Evolutionary conservation across 352 stramenopile species (phyloP), one percentile per base, ranked within the genome.

Genomic region (Globisporangium heterothallicum): DNA sequence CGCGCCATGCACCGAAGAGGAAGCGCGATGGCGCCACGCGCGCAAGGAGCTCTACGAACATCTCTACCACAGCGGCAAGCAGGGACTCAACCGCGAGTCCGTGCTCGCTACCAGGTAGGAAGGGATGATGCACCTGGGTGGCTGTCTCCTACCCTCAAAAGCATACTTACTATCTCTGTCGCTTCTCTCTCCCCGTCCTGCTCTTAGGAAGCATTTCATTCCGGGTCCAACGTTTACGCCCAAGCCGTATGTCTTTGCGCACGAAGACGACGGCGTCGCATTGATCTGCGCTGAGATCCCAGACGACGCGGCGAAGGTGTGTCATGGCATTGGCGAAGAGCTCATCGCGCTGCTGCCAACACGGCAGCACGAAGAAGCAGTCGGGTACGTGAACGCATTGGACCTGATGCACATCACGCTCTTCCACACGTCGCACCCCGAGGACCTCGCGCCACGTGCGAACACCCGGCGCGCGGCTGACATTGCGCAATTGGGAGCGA

Each of bases 341-440:
- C 51, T 88, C 24, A 68, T 76, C 9, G 59, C 60, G 16, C 40
- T 84, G 49, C 42, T 88, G 12, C 71, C 69, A 27, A 63, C 70
- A 2, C 53, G 68, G 19, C n/a, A 46, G 0, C 58, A 52, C 25
- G 72, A 63, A 2, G 46, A 56, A 19, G 60, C 70, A 16, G 66
- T 68, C 19, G 64, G 56, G n/a, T 86, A 81, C 53, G 70, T 88
- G 30, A 88, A 84, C 51, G 70, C 68, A 9, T 62, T 67, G 13
- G 74, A 82, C 4, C 70, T 83, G 26, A 88, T 91, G 79, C 79
- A 91, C 61, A 59, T 91, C 56, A 91, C 79, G 50, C 59, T 91
- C 8, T 88, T 87, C 57, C 79, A 91, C 63, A 88, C 79, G 42
- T 91, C 79, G 12, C 77, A 87, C 42, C 79, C 79, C 5, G 64